A percentile compares a stretch with the other conserved stretches of the same genome.
phyloP scores from a whole-genome alignment of 2,329 filamentous ascomycete genomes.

The Phialophora chinensis region DNA sequence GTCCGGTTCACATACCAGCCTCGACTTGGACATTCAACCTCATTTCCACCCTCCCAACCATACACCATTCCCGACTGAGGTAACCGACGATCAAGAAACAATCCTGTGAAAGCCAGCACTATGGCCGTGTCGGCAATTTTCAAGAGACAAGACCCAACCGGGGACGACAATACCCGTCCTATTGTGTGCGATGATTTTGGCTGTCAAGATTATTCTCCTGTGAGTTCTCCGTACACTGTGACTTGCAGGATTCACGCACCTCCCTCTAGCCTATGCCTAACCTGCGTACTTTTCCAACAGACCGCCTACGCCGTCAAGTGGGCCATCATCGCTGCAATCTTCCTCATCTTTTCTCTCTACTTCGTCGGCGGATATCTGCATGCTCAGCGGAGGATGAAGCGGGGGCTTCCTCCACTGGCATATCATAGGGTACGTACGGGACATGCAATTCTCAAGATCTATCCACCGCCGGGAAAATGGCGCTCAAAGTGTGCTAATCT shows the following conservation, averaged over 20 bases:
- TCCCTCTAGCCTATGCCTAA: background rate
- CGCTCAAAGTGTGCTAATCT: background rate
- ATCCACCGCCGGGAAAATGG: too few species aligned
- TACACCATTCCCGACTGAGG: background rate
- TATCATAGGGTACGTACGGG: constrained; percentile 69
- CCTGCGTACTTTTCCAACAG: constrained; percentile 47
- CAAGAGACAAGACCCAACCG: constrained; percentile 16
- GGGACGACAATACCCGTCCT: background rate
- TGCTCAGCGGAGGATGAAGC: constrained; percentile 68
- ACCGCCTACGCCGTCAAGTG: constrained; percentile 72
- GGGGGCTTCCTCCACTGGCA: constrained; percentile 67
- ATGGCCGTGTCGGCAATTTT: constrained; percentile 24
- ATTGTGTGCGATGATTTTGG: constrained; percentile 22
- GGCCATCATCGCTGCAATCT: constrained; percentile 68
- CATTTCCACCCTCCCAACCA: background rate
- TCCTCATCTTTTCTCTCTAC: constrained; percentile 65
- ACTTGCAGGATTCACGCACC: background rate
- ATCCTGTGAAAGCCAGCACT: background rate
- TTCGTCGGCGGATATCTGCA: constrained; percentile 73
- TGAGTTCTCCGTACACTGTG: constrained; percentile 17
- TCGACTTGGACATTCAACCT: too few species aligned
- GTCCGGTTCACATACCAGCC: background rate
- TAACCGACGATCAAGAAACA: background rate
- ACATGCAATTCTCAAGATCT: background rate
- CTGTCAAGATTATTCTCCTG: constrained; percentile 35